These are phyloP conservation scores for Yamadazyma jaroonii DNA, from an alignment of 1,139 yeast genomes.

Conservation along the genomic window DNA sequence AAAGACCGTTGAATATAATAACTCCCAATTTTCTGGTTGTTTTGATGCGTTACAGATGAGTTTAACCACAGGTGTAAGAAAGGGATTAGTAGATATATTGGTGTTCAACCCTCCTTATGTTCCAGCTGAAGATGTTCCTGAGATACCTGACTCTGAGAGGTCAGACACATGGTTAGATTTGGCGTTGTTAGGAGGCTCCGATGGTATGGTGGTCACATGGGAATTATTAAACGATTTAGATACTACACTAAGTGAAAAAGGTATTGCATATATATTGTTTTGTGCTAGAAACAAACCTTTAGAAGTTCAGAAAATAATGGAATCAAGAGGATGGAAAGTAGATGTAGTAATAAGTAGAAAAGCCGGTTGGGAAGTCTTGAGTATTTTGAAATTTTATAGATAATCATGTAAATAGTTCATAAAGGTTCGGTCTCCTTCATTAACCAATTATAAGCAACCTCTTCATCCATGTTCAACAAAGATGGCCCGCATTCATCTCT, in stretches of 20 bases:
- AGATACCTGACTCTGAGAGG: constrained; percentile 50
- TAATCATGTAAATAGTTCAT: constrained; percentile 8
- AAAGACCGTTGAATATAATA: constrained; percentile 50
- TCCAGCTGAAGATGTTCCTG: constrained; percentile 68
- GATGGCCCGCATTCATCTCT: constrained; percentile 26
- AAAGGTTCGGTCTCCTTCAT: constrained; percentile 32
- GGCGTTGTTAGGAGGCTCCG: constrained; percentile 83
- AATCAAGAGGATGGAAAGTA: constrained; percentile 52
- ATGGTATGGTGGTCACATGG: constrained; percentile 86
- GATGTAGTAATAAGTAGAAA: constrained; percentile 56
- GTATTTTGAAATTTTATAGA: constrained; percentile 54
- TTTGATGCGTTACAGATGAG: constrained; percentile 62
- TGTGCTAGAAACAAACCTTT: constrained; percentile 87
- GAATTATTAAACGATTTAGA: constrained; percentile 54
- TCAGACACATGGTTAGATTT: constrained; percentile 75
- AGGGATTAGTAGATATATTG: constrained; percentile 56
- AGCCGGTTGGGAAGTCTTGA: constrained; percentile 96
- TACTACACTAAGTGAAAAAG: constrained; percentile 45
- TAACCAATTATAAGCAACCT: constrained; percentile 36
- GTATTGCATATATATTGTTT: constrained; percentile 78
- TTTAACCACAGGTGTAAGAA: constrained; percentile 50
- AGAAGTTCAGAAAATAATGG: constrained; percentile 49
- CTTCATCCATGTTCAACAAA: constrained; percentile 27
- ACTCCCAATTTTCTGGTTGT: neutral
- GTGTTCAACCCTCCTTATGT: constrained; percentile 96